Base-by-base conservation (phyloP, 2,329 filamentous ascomycete species). In the Elsinoe necatrix region DNA sequence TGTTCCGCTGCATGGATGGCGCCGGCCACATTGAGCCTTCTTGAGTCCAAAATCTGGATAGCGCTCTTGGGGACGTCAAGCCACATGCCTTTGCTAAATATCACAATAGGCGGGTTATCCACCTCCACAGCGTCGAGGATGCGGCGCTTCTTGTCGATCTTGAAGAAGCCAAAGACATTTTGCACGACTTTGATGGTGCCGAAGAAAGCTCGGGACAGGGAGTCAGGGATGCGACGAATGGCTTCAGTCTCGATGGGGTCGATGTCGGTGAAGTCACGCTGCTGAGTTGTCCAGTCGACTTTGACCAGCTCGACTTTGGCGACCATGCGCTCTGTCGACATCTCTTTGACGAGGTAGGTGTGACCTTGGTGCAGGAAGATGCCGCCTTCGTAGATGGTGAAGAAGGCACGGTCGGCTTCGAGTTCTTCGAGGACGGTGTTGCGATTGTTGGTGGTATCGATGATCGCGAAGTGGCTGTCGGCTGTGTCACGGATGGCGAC, bases 361-460 rank as follows among this genome's bases (percentile, higher is more conserved):
- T 84, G 83, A n/a, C 93, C 93, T 72, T 98, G 93, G 65, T 98
- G 93, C 4, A 98, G 77, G 73, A 95, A 98, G 60, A 98, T 96
- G 43, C 89, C 93, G 11, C 93, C 93, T 69, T 97, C 92, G 70
- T 98, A 98, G 59, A 98, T 81, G 1, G 90, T 95, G 71, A 95
- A 97, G 63, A 89, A 92, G 1, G 92, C 92, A n/a, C 93, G 83
- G 1, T 87, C 93, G 1, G 90, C 89, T 71, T 97, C 93, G n/a
- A 98, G 80, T 71, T 97, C 91, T 74, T 98, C 93, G 1, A 98
- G 79, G 0, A 98, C 87, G 0, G 84, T 75, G 67, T 97, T 97
- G 56, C 82, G 82, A 23, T 84, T 84, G 62, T 93, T 82, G 0
- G 89, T 93, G 12, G 86, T 85, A 72, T 98, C 89, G 54, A 98